These are phyloP conservation scores for Gossypium sturtianum DNA, from an alignment of 345 rosid genomes.

Conservation along the genomic window DNA sequence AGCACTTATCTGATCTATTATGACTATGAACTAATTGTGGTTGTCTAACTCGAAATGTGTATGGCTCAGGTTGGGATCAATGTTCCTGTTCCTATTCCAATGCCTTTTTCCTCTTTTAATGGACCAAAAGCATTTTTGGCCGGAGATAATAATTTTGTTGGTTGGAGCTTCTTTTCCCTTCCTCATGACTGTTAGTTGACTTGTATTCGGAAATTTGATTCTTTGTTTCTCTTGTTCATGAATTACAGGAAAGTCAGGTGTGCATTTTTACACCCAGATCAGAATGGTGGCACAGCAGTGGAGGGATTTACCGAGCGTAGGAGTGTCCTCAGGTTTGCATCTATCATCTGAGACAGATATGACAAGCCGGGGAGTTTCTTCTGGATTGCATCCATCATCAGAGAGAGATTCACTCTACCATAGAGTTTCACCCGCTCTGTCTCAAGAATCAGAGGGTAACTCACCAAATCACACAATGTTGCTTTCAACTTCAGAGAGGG, in stretches of 20 bases:
- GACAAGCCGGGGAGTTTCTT: conserved; percentile 28
- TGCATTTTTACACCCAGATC: conserved; percentile 36
- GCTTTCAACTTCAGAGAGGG: conserved; percentile 14
- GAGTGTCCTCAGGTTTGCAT: conserved; percentile 21
- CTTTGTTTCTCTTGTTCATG: neutral
- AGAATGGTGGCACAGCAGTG: conserved; percentile 38
- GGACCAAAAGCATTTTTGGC: conserved; percentile 29
- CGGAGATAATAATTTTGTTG: conserved; percentile 31
- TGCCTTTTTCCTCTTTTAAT: conserved; percentile 19
- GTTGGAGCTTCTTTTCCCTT: conserved; percentile 15
- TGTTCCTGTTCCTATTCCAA: conserved; percentile 35
- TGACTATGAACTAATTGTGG: neutral
- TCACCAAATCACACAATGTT: conserved; percentile 19
- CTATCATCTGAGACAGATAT: conserved; percentile 20
- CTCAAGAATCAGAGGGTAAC: conserved; percentile 24
- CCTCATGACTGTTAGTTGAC: neutral
- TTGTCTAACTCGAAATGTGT: conserved; percentile 12
- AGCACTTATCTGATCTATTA: neutral
- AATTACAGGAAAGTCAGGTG: conserved; percentile 32
- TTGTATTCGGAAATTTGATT: neutral
- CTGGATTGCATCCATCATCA: conserved; percentile 23
- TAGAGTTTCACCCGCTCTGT: conserved; percentile 16
- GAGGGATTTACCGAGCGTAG: conserved; percentile 26
- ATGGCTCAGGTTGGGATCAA: conserved; percentile 38
- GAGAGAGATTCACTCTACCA: conserved; percentile 23